Conservation (phyloP, 495 filamentous ascomycete species). For the Cercophora samala region DNA sequence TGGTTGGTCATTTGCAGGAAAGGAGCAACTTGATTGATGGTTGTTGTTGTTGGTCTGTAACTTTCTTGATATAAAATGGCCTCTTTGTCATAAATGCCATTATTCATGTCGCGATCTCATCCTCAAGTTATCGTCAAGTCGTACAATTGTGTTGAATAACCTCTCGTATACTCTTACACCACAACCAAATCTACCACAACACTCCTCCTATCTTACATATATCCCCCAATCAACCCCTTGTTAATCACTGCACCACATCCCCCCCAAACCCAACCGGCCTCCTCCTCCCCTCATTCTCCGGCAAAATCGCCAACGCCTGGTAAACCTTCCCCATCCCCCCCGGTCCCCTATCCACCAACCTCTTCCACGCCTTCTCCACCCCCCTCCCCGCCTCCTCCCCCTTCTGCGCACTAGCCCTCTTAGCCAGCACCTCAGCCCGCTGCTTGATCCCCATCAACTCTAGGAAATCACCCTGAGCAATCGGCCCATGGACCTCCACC, state of each 20-base stretch:
- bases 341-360: slow-evolving; percentile 72
- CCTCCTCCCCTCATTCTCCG: slow-evolving; percentile 67
- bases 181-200: neutral
- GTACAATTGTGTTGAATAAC: too few relatives aligned
- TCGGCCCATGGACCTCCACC: slow-evolving; percentile 89
- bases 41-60: too few relatives aligned
- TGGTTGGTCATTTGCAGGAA: too few relatives aligned
- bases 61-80: too few relatives aligned
- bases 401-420: slow-evolving; percentile 46
- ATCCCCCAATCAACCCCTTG: neutral
- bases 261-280: slow-evolving; percentile 92
- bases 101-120: too few relatives aligned
- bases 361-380: slow-evolving; percentile 70
- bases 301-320: slow-evolving; percentile 87
- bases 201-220: neutral
- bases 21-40: too few relatives aligned
- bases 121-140: too few relatives aligned
- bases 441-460: slow-evolving; percentile 74
- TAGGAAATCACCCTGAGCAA: slow-evolving; percentile 81
- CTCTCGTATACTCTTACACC: neutral
- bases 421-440: slow-evolving; percentile 65
- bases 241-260: slow-evolving; percentile 46
- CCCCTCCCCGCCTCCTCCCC: slow-evolving; percentile 63
- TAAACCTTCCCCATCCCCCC: slow-evolving; percentile 92
- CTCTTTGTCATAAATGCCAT: too few relatives aligned